phyloP scores from a whole-genome alignment of 805 yeast species.

The Blastobotrys mokoenaii region DNA sequence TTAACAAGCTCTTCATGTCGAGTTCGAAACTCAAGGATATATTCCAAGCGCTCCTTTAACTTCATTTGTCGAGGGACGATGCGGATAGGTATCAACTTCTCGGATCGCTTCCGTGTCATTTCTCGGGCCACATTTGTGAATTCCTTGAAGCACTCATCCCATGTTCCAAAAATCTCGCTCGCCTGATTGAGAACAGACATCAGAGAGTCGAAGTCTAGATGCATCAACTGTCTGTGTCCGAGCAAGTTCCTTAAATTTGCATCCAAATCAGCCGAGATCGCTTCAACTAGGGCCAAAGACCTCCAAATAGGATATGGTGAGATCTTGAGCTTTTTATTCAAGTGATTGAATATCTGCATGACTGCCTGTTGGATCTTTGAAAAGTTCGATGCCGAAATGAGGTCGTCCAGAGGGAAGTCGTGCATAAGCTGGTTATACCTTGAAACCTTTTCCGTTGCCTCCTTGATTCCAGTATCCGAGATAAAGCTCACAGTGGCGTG shows the following conservation, averaged over 20 bases:
- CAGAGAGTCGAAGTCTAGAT: slow-evolving; percentile 36
- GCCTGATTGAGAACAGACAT: slow-evolving; percentile 25
- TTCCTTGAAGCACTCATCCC: slow-evolving; percentile 58
- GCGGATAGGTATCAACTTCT: slow-evolving; percentile 57
- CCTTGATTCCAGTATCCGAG: slow-evolving; percentile 62
- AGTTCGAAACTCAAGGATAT: slow-evolving; percentile 38
- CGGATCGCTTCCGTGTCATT: slow-evolving; percentile 61
- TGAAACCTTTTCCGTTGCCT: slow-evolving; percentile 42
- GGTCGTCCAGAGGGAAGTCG: slow-evolving; percentile 60
- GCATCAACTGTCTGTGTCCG: slow-evolving; percentile 35
- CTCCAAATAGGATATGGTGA: slow-evolving; percentile 56
- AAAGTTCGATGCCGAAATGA: slow-evolving; percentile 41
- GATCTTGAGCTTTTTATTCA: slow-evolving; percentile 50
- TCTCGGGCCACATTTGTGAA: slow-evolving; percentile 66
- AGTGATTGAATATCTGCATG: slow-evolving; percentile 44
- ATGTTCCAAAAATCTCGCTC: slow-evolving; percentile 32
- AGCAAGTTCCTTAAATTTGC: slow-evolving; percentile 35
- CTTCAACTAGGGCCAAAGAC: slow-evolving; percentile 57
- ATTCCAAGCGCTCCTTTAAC: slow-evolving; percentile 37
- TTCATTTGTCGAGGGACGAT: slow-evolving; percentile 38
- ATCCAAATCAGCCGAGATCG: slow-evolving; percentile 51
- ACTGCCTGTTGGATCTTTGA: slow-evolving; percentile 39
- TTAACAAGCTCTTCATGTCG: slow-evolving; percentile 44
- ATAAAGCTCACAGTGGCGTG: slow-evolving; percentile 68
- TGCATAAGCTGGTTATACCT: slow-evolving; percentile 55